Conservation (phyloP, 2,329 filamentous ascomycete species). For the Didymella arachidicola region DNA sequence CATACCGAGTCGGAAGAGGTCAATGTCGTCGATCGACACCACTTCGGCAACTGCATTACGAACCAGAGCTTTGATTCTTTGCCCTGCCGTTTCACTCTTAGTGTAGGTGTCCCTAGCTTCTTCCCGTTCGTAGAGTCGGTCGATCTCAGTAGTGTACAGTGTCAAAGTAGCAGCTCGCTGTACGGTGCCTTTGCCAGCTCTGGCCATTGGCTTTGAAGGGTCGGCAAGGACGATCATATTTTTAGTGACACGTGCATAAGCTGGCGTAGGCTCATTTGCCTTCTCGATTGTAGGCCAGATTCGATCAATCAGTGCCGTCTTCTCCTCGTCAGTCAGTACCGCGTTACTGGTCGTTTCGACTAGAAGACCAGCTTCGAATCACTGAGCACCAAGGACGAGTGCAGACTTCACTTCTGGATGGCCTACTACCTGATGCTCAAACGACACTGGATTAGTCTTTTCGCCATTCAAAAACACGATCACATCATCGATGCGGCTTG, state of each 20-base stretch:
- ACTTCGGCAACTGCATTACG: not conserved
- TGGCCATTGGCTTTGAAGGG: constrained; percentile 18
- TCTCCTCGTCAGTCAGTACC: not conserved
- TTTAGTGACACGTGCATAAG: constrained; percentile 1
- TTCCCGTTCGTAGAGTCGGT: constrained; percentile 23
- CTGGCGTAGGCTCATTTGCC: not conserved
- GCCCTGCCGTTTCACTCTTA: not conserved
- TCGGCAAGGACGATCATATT: constrained; percentile 13
- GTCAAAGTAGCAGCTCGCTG: constrained; percentile 31
- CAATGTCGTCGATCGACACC: constrained; percentile 8
- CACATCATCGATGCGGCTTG: constrained; percentile 46
- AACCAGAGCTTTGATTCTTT: not conserved
- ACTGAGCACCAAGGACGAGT: not conserved
- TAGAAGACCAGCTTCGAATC: constrained; percentile 20
- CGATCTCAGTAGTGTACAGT: constrained; percentile 34
- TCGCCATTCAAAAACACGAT: constrained; percentile 42
- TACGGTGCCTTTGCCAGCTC: constrained; percentile 37
- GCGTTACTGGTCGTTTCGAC: constrained; percentile 24
- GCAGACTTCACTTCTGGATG: not conserved
- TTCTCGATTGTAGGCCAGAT: not conserved
- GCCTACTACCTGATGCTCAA: constrained; percentile 19
- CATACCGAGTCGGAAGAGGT: constrained; percentile 15
- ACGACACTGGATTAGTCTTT: constrained; percentile 34
- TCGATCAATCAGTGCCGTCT: not conserved
- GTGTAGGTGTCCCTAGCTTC: not conserved